phyloP scores from a whole-genome alignment of 352 stramenopile genomes.

The Blastocystis hominis region DNA sequence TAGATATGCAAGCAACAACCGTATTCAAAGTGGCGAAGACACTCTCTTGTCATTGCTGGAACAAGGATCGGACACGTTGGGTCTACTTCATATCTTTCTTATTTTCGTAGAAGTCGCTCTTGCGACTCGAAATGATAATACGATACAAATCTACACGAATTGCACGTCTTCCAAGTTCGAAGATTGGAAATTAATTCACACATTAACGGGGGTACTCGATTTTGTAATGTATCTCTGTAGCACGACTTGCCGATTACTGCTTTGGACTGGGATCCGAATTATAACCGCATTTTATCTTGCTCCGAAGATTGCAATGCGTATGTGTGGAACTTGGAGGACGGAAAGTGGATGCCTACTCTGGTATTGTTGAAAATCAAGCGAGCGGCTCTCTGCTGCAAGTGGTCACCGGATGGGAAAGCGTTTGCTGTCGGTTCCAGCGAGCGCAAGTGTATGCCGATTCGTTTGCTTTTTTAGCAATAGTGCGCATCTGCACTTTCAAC shows the following conservation, averaged over 20 bases:
- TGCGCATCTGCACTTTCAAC: constrained; percentile 53
- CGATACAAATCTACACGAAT: constrained; percentile 4
- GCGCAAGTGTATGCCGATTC: constrained; percentile 13
- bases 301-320: constrained; percentile 52
- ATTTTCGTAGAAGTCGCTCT: not conserved
- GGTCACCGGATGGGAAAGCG: constrained; percentile 27
- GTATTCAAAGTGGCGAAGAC: constrained; percentile 47
- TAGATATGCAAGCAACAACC: constrained; percentile 8
- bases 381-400: constrained; percentile 49
- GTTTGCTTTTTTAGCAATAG: not conserved
- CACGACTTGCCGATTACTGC: constrained; percentile 35
- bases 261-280: constrained; percentile 42
- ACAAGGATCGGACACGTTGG: constrained; percentile 9
- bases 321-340: constrained; percentile 55
- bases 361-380: constrained; percentile 47
- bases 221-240: not conserved
- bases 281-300: constrained; percentile 47
- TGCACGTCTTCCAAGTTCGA: constrained; percentile 18
- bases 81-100: not conserved
- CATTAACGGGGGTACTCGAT: not conserved
- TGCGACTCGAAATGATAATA: constrained; percentile 21
- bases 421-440: constrained; percentile 55
- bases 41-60: constrained; percentile 50
- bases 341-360: constrained; percentile 30
- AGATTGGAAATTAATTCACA: constrained; percentile 43